Base-by-base conservation (phyloP, 1,284 basidiomycete species). In the Trichosporon sp. region DNA sequence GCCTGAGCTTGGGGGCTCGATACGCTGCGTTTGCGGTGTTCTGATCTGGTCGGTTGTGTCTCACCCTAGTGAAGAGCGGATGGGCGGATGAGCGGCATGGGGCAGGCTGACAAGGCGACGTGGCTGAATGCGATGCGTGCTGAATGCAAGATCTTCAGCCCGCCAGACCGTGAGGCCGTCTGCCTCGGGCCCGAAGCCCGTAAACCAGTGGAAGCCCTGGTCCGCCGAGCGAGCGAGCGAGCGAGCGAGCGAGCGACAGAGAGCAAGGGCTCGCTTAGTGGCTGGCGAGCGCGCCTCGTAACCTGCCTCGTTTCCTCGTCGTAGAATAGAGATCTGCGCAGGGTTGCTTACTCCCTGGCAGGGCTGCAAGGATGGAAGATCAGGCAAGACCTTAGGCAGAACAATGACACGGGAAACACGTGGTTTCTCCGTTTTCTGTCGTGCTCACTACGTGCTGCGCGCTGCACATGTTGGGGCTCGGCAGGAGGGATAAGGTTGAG, bases 121-220 rank as follows among this genome's bases (percentile, higher is more conserved):
- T 54, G 51, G 51, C 51, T 54, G 51, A 54, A 54, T 54, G 19
- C 19, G 5, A n/a, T 14, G 19, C 4, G 46, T 37, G 14, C 6
- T 54, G 51, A 54, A 54, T 54, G 51, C 51, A 19, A 54, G 51
- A 54, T 54, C 51, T 54, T 26, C 51, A 54, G 19, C 35, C 35
- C 5, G 35, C n/a, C 19, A 54, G 51, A 26, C 26, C 26, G 26
- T 26, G 26, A 26, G 26, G 26, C 26, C 26, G 26, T 26, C 26
- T 26, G 26, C 19, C 51, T 54, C 19, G 51, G 51, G 51, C 51
- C 51, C 51, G 51, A 54, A 54, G 19, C 19, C 51, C 51, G 51
- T 21, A 19, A 16, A 4, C 19, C 40, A 4, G 40, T 26, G 40
- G 3, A 4, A 7, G 40, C 40, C 35, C 35, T 37, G 35, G 35